These are phyloP conservation scores for Scheffersomyces illinoinensis DNA, from an alignment of 1,139 yeast genomes.

Conservation along the genomic window DNA sequence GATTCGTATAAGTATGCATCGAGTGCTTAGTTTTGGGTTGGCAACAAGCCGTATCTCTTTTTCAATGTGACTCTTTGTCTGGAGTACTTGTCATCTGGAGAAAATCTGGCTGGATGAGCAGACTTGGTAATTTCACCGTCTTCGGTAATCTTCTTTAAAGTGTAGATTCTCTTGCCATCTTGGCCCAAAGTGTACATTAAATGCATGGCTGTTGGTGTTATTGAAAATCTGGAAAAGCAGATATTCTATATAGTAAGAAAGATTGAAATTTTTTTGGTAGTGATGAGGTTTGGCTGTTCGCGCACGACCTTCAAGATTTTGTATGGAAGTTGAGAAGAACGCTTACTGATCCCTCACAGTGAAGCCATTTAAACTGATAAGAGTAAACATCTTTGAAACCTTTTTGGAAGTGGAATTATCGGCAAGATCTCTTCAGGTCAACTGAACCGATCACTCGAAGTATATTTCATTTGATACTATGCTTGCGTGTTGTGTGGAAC, in stretches of 20 bases:
- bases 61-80: constrained; percentile 98
- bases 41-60: constrained; percentile 89
- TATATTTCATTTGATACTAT: no score
- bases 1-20: not conserved
- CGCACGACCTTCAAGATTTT: not conserved
- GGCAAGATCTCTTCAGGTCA: not conserved
- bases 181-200: constrained; percentile 95
- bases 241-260: not conserved
- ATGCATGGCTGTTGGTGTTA: constrained; percentile 64
- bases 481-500: not conserved
- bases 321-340: not conserved
- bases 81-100: constrained; percentile 99
- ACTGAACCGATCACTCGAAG: no score
- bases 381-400: not conserved
- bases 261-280: constrained; percentile 7
- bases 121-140: constrained; percentile 95
- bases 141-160: constrained; percentile 78
- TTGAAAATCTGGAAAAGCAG: not conserved
- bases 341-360: not conserved
- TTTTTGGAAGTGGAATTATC: not conserved
- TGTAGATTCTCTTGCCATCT: constrained; percentile 95
- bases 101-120: constrained; percentile 99
- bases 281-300: constrained; percentile 6
- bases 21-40: constrained; percentile 63
- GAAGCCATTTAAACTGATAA: not conserved